Evolutionary conservation across 192 early-diverging fungal genomes (phyloP).

Genomic region (Coemansia interrupta): DNA sequence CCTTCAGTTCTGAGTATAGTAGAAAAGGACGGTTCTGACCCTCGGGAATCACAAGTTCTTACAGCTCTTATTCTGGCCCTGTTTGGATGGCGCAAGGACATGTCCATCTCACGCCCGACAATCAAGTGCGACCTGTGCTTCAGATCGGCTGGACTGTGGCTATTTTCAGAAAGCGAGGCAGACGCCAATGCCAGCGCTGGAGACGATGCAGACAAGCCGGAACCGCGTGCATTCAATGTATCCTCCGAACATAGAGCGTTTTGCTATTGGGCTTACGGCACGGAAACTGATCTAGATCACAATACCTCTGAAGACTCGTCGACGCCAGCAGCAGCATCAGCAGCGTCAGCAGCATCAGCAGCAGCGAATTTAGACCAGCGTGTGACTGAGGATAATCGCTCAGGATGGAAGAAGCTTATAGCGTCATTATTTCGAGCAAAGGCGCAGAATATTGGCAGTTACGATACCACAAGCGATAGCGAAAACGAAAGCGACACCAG

Average conservation of each 20-base stretch:
- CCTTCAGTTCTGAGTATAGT: background rate
- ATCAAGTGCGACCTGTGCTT: conserved; percentile 45
- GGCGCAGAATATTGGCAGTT: conserved; percentile 13
- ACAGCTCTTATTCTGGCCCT: conserved; percentile 35
- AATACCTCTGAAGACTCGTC: background rate
- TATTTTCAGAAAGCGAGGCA: conserved; percentile 14
- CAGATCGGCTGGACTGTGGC: conserved; percentile 40
- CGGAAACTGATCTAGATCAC: conserved; percentile 3
- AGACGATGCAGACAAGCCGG: background rate
- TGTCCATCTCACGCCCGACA: conserved; percentile 18
- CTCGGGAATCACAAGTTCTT: background rate
- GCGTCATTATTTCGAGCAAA: conserved; percentile 42
- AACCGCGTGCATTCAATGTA: conserved; percentile 20
- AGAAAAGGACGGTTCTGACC: background rate
- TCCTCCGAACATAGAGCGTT: conserved; percentile 46
- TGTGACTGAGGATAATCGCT: conserved; percentile 9
- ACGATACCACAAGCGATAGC: conserved; percentile 2
- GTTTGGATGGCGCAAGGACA: conserved; percentile 45
- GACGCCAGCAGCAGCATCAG: background rate
- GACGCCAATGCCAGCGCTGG: background rate
- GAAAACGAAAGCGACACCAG: conserved; percentile 7
- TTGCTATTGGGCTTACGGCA: conserved; percentile 50
- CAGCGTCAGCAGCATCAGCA: background rate
- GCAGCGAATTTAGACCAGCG: background rate
- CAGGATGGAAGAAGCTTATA: conserved; percentile 46